Conservation (phyloP, 2,329 filamentous ascomycete genomes). For the Ilyonectria sp. region DNA sequence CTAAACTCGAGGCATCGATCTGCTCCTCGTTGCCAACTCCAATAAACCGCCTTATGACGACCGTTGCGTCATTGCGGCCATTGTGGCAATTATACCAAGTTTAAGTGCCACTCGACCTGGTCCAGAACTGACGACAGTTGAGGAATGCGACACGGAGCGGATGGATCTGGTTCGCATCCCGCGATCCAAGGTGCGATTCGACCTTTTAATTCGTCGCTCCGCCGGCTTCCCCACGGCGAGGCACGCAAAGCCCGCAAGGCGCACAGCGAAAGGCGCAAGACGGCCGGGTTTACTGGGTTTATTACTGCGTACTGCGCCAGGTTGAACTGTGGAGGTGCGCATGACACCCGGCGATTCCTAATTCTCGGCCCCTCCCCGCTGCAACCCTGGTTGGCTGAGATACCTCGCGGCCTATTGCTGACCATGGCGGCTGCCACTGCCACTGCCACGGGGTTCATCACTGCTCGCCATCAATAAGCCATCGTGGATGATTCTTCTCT, state of each 20-base stretch:
- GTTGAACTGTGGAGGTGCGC: constrained; percentile 2
- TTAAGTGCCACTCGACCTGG: neutral
- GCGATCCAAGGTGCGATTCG: constrained; percentile 1
- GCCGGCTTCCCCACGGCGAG: constrained; percentile 5
- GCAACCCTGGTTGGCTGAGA: constrained; percentile 19
- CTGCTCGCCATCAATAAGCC: constrained; percentile 6
- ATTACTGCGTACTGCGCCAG: neutral
- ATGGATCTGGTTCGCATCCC: constrained; percentile 21
- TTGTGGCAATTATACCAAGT: neutral
- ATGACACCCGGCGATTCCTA: constrained; percentile 32
- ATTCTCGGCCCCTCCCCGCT: constrained; percentile 22
- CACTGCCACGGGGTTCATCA: neutral
- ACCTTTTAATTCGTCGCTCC: constrained; percentile 14
- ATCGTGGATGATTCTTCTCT: neutral
- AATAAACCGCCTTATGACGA: constrained; percentile 2
- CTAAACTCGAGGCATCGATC: too few species aligned
- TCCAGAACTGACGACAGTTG: neutral
- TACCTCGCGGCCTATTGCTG: neutral
- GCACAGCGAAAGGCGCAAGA: neutral
- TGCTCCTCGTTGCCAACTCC: neutral
- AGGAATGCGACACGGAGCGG: constrained; percentile 10
- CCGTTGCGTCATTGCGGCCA: neutral
- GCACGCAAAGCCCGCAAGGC: constrained; percentile 17
- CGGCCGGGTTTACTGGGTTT: neutral
- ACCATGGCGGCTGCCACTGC: constrained; percentile 1